Evolutionary conservation across 768 basidiomycete species (phyloP), one percentile per base, ranked within the genome.

Genomic region (Leccinum incarnatum): DNA sequence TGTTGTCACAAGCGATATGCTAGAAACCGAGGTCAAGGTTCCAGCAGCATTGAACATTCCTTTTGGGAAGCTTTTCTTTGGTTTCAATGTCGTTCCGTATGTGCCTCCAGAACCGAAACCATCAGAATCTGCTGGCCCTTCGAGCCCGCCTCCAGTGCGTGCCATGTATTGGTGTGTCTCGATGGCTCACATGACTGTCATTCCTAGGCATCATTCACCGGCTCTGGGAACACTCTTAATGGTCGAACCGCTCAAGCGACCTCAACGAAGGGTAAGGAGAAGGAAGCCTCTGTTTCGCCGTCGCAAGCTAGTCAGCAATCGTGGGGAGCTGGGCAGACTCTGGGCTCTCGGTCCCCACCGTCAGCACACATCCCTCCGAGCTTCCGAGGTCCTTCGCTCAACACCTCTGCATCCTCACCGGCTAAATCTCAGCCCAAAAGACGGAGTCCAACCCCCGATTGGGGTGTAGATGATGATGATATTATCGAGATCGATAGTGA

Each of bases 41-140:
- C 96, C 97, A 4, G 95, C 93, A 0, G 88, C 94, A 8, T 78
- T 99, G 45, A 89, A 89, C 63, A 78, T 99, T 10, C 95, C 97
- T 0, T 88, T 90, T 62, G 97, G 97, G 12, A 89, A 97, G 64
- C 79, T 99, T 19, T 99, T 99, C 79, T 98, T 99, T 68, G 97
- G 97, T 10, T 99, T 89, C 77, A 89, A 91, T 59, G 83, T 91
- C 57, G 77, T 83, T 2, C 79, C 89, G 1, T 92, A 91, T 69
- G 78, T 75, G 3, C 84, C 85, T 7, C 81, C 86, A 5, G 69
- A 76, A 47, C 64, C 60, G 4, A 57, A 58, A n/a, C 15, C 70
- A 34, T 57, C 76, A 30, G 59, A 32, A 15, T 57, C 69, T 62
- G 53, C 77, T 50, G 37, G 73, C 67, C 60, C 72, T 52, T 63